Evolutionary conservation across 1,139 yeast genomes (phyloP).

Genomic region (Casaregolazyma suthepensis): DNA sequence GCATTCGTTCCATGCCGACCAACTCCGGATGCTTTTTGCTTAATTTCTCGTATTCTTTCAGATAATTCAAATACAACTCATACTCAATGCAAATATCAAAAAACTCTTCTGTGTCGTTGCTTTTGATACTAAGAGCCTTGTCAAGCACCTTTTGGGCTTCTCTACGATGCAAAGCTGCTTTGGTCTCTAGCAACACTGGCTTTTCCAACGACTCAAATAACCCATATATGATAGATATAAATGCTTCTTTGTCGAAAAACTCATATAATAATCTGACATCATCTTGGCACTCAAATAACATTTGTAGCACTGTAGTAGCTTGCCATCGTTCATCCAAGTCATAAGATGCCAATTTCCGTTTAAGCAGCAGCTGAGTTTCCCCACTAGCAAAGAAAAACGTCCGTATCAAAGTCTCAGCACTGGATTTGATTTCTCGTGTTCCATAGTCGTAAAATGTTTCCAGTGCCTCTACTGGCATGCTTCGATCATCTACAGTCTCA

Average conservation of each 20-base stretch:
- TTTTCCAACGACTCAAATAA: slow-evolving; percentile 11
- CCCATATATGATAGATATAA: slow-evolving; percentile 14
- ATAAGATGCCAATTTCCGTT: slow-evolving; percentile 9
- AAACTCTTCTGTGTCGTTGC: not conserved
- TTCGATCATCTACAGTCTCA: not conserved
- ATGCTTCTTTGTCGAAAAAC: slow-evolving; percentile 10
- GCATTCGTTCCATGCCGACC: not conserved
- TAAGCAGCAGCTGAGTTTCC: slow-evolving; percentile 13
- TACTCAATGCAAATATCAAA: slow-evolving; percentile 1
- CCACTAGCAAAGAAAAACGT: slow-evolving; percentile 13
- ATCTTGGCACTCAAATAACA: slow-evolving; percentile 3
- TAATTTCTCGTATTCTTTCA: not conserved
- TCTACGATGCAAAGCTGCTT: slow-evolving; percentile 11
- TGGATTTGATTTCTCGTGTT: slow-evolving; percentile 13
- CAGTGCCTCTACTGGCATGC: slow-evolving; percentile 17
- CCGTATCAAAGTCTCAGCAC: slow-evolving; percentile 12
- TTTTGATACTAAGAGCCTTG: not conserved
- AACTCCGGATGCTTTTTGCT: not conserved
- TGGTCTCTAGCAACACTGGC: not conserved
- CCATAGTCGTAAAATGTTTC: slow-evolving; percentile 18
- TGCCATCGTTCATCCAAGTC: slow-evolving; percentile 12
- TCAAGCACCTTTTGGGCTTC: slow-evolving; percentile 9
- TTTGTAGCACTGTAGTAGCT: slow-evolving; percentile 10
- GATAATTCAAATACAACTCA: slow-evolving; percentile 4
- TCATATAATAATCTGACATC: slow-evolving; percentile 2